Evolutionary conservation across 805 yeast genomes (phyloP), one percentile per base, ranked within the genome.

Genomic region (Ogataea henricii): DNA sequence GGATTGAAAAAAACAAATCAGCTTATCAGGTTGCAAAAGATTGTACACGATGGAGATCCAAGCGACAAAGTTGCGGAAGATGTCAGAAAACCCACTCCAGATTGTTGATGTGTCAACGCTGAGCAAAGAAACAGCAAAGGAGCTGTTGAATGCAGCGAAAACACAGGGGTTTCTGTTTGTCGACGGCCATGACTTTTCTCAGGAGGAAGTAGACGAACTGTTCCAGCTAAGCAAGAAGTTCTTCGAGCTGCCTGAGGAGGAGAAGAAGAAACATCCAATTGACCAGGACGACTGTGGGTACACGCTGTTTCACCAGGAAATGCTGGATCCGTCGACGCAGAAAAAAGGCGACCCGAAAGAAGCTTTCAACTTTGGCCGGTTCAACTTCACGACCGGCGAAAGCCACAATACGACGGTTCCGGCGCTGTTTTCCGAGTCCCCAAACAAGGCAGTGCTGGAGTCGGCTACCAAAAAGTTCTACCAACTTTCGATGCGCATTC

Each of bases 321-420:
- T 71, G 62, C 56, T 74, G 62, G 59, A 76, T 60, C 51, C 63
- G 29, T 60, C 43, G 45, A 59, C 42, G 53, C 59, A 33, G 56
- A 53, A 33, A 57, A 58, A 35, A 48, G 84, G 85, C 4, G 87
- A 82, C 61, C 85, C 83, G 32, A 82, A 82, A 56, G 86, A 82
- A 60, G 88, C 85, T 0, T 78, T 82, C 66, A 86, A 87, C 58
- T 77, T 85, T 56, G 79, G 82, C 25, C 62, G 68, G 20, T 70
- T 82, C 52, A 64, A 79, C 56, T 73, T 79, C 42, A 49, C 57
- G n/a, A 71, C 75, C 17, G 87, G 87, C 17, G 48, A 39, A 45
- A 45, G 51, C 38, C 60, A 62, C 16, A 54, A 60, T 34, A 66
- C 71, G 25, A 64, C 64, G 3, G 59, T 82, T 20, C 90, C 89